These are phyloP conservation scores for Ophiorrhiza pumila DNA, from an alignment of 257 asterid species.

Conservation along the genomic window DNA sequence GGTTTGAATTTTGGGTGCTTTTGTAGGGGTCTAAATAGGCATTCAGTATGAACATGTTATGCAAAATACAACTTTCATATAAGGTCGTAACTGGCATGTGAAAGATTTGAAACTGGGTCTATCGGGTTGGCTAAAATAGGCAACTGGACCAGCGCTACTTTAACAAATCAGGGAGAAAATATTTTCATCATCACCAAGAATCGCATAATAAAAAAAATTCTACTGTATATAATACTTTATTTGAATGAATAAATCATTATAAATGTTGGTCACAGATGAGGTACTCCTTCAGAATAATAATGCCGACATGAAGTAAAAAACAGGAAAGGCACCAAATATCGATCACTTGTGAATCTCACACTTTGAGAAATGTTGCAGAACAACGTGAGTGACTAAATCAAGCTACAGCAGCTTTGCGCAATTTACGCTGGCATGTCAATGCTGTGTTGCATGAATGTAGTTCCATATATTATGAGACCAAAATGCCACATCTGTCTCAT, in stretches of 20 bases:
- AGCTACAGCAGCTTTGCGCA: background rate
- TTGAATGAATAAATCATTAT: background rate
- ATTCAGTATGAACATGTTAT: background rate
- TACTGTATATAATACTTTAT: background rate
- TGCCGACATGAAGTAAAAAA: background rate
- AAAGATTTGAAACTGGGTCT: background rate
- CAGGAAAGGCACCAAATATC: background rate
- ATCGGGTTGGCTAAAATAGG: background rate
- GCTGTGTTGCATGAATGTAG: background rate
- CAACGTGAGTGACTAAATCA: background rate
- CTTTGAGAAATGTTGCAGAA: background rate
- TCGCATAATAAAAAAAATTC: background rate
- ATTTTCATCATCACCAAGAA: background rate
- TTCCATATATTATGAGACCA: constrained; percentile 1
- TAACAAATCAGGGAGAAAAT: background rate
- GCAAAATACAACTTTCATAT: background rate
- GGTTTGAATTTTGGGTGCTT: constrained; percentile 6
- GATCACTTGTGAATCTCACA: background rate
- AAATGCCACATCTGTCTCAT: background rate
- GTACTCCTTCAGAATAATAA: background rate
- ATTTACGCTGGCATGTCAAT: background rate
- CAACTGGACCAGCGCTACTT: background rate
- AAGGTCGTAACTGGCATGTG: constrained; percentile 10
- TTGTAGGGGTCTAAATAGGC: constrained; percentile 4
- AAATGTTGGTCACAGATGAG: background rate